Percentiles rank a stretch among this genome's conserved stretches.
Evolutionary conservation across 768 basidiomycete species (phyloP).

Genomic region (Podaxis pistillaris): DNA sequence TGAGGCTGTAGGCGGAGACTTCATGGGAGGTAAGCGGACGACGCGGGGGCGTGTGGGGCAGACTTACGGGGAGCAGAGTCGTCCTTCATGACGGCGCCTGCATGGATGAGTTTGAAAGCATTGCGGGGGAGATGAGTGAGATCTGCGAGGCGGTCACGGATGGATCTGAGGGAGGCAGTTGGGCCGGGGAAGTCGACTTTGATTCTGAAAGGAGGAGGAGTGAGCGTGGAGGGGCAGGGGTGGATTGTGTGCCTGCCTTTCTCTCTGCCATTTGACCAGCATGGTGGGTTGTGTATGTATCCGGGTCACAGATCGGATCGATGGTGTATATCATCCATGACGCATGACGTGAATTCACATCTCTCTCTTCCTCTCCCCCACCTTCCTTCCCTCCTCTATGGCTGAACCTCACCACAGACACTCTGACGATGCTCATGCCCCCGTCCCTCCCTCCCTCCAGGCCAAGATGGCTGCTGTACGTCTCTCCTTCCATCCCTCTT

Average conservation of each 20-base stretch:
- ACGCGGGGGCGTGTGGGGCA: background rate
- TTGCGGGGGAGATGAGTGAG: slow-evolving; percentile 69
- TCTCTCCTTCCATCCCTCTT: slow-evolving; percentile 23
- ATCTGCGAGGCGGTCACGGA: slow-evolving; percentile 65
- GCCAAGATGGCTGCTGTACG: slow-evolving; percentile 90
- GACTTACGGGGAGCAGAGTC: slow-evolving; percentile 61
- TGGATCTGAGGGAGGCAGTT: slow-evolving; percentile 51
- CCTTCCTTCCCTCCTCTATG: slow-evolving; percentile 2
- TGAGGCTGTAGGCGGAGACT: slow-evolving; percentile 79
- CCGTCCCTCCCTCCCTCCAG: slow-evolving; percentile 86
- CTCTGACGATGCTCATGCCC: slow-evolving; percentile 37
- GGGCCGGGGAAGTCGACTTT: slow-evolving; percentile 54
- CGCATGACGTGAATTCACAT: background rate
- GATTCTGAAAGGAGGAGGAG: slow-evolving; percentile 25
- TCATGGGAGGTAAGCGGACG: slow-evolving; percentile 15
- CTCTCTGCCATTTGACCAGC: slow-evolving; percentile 42
- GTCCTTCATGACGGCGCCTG: slow-evolving; percentile 90
- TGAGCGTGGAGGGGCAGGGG: background rate
- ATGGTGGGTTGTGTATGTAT: slow-evolving; percentile 9
- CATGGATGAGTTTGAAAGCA: slow-evolving; percentile 85
- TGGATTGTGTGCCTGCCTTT: slow-evolving; percentile 17
- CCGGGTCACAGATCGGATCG: slow-evolving; percentile 5
- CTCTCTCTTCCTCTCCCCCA: background rate
- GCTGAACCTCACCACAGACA: slow-evolving; percentile 10
- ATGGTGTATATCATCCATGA: slow-evolving; percentile 19